A percentile compares a stretch with the other conserved stretches of the same genome.
These are phyloP conservation scores for Trichoderma virens DNA, from an alignment of 495 filamentous ascomycete species.

Conservation along the genomic window DNA sequence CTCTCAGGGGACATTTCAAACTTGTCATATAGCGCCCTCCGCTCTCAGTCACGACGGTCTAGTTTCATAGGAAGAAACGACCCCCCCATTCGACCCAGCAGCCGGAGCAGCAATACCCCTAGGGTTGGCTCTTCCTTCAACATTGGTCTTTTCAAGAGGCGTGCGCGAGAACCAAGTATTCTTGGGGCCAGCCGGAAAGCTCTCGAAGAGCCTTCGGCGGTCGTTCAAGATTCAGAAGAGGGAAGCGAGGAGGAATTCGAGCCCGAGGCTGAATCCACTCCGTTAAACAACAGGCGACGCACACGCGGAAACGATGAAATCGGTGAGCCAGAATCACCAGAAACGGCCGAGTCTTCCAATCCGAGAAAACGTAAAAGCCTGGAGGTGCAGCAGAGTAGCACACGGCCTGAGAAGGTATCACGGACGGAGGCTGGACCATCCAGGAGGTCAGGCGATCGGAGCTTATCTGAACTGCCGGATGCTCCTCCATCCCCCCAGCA, in stretches of 20 bases:
- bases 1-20: conserved; percentile 38
- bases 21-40: conserved; percentile 31
- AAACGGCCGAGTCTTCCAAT: conserved; percentile 20
- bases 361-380: conserved; percentile 40
- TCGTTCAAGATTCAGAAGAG: conserved; percentile 14
- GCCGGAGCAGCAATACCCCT: conserved; percentile 38
- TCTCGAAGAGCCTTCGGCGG: conserved; percentile 22
- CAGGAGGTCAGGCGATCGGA: neutral
- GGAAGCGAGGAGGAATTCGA: conserved; percentile 31
- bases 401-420: conserved; percentile 14
- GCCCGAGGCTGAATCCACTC: conserved; percentile 39
- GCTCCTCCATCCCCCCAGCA: conserved; percentile 13
- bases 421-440: conserved; percentile 8
- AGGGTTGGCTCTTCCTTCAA: conserved; percentile 36
- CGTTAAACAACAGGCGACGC: conserved; percentile 30
- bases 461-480: neutral
- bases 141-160: conserved; percentile 37
- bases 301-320: conserved; percentile 16
- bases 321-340: conserved; percentile 10
- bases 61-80: conserved; percentile 39
- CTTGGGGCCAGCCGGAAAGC: conserved; percentile 35
- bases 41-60: conserved; percentile 32
- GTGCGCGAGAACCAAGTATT: conserved; percentile 41
- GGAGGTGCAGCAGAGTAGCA: conserved; percentile 28
- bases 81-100: conserved; percentile 39